Evolutionary conservation across 208 protist genomes (phyloP), one percentile per base, ranked within the genome.

Genomic region (Trypanosoma melophagium): DNA sequence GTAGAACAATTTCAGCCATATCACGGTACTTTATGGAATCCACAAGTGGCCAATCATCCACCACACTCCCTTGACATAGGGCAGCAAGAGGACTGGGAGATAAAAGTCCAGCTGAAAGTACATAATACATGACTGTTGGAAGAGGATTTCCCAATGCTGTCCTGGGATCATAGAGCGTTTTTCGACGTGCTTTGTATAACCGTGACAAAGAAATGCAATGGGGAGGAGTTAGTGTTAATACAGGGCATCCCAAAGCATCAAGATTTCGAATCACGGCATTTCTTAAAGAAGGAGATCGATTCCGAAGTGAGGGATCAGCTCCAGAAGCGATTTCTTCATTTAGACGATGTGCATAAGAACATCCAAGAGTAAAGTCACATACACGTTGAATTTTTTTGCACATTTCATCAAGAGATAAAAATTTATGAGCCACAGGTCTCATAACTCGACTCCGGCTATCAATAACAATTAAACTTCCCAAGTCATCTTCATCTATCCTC

Each of bases 21-120:
- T 66, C 66, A 66, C 90, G 87, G 73, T 84, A 93, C 58, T 79
- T 69, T 3, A 79, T 64, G 31, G 85, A 87, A 67, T 96, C 90
- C 47, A 93, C 80, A 60, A 96, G 79, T 28, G 90, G 90, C 87
- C 87, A 93, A 67, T 90, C 83, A 74, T 96, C 87, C 38, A 82
- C 77, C 1, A 96, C 61, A 24, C 65, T 53, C 50, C 76, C 69
- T 54, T 93, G 84, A 31, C 71, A 82, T 42, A 91, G 60, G n/a
- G 79, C 80, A n/a, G 81, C 66, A 44, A 91, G 84, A 22, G 84
- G 81, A 44, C 79, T 71, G 25, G 90, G 75, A 60, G 88, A 74
- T 42, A 92, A 54, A 38, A 84, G 77, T 16, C 87, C 87, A 42
- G 68, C 71, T 63, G 87, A 81, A 49, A 91, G 60, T 52, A 92